Percentiles rank a stretch among this genome's conserved stretches.
Evolutionary conservation across 2,329 filamentous ascomycete genomes (phyloP).

Genomic region (Sphaceloma murrayae): DNA sequence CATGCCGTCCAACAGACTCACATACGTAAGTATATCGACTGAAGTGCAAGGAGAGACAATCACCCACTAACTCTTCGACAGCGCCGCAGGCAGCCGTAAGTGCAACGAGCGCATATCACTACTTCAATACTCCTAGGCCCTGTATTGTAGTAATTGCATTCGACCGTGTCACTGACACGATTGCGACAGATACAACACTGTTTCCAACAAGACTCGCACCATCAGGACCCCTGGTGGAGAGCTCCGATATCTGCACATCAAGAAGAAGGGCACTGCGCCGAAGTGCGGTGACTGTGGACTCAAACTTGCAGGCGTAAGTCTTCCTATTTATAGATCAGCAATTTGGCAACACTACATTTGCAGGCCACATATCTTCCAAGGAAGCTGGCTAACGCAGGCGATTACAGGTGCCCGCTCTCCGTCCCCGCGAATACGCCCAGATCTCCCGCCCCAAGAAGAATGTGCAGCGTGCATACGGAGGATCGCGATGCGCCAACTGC

Average conservation of each 20-base stretch:
- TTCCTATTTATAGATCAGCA: not conserved
- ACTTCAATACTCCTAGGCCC: not conserved
- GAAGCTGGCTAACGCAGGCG: not conserved
- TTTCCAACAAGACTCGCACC: conserved; percentile 91
- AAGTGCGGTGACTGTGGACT: conserved; percentile 99
- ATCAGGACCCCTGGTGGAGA: conserved; percentile 95
- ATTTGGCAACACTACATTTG: not conserved
- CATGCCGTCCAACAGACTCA: conserved; percentile 47
- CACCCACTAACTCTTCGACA: conserved; percentile 31
- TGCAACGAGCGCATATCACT: conserved; percentile 17
- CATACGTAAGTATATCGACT: conserved; percentile 40
- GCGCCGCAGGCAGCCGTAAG: conserved; percentile 46
- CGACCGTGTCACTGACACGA: conserved; percentile 19
- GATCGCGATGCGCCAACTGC: conserved; percentile 96
- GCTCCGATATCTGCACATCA: conserved; percentile 95
- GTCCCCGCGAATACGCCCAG: conserved; percentile 93
- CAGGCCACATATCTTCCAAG: not conserved
- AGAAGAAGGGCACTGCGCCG: conserved; percentile 96
- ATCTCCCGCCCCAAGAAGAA: conserved; percentile 99
- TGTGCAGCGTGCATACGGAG: conserved; percentile 95
- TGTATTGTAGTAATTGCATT: conserved; percentile 11
- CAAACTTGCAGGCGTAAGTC: conserved; percentile 96
- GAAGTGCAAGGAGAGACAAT: no score
- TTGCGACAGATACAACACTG: conserved; percentile 79
- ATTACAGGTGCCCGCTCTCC: conserved; percentile 78